These are phyloP conservation scores for Exophiala alcalophila DNA, from an alignment of 2,329 filamentous ascomycete genomes.

Conservation along the genomic window DNA sequence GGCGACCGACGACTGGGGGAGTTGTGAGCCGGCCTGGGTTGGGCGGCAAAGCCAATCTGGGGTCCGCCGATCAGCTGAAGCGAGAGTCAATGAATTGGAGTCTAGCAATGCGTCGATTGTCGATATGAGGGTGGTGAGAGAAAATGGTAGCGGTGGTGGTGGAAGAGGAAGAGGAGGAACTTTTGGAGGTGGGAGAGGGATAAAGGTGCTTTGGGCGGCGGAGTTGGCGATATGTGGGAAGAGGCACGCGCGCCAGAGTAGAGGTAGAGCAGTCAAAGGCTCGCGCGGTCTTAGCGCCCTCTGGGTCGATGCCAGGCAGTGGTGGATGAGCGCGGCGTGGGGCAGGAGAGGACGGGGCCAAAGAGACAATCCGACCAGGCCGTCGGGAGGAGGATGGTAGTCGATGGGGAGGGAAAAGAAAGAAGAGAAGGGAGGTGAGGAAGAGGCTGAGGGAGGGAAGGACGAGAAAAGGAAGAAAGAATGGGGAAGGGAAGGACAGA, in stretches of 20 bases:
- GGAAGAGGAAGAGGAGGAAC: not conserved
- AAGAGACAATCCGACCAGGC: constrained; percentile 2
- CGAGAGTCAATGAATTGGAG: not conserved
- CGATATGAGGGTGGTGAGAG: not conserved
- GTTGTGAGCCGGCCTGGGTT: constrained; percentile 8
- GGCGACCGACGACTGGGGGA: constrained; percentile 12
- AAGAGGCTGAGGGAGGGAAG: constrained; percentile 17
- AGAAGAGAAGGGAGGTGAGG: constrained; percentile 3
- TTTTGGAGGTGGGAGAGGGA: no score
- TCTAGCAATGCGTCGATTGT: not conserved
- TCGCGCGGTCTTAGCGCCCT: constrained; percentile 13
- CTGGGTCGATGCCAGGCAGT: constrained; percentile 5
- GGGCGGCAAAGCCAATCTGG: constrained; percentile 8
- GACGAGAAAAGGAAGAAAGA: constrained; percentile 13
- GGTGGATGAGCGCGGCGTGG: not conserved
- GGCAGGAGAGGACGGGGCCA: constrained; percentile 2
- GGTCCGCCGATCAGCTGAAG: constrained; percentile 6
- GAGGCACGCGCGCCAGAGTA: constrained; percentile 13
- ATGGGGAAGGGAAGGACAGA: constrained; percentile 17
- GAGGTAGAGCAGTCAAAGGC: constrained; percentile 5
- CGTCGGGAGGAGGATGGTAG: not conserved
- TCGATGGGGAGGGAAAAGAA: constrained; percentile 2
- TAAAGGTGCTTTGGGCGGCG: constrained; percentile 5
- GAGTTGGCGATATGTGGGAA: constrained; percentile 7
- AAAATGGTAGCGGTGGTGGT: constrained; percentile 1